phyloP scores from a whole-genome alignment of 441 rosid species.

The Biscutella laevigata region DNA sequence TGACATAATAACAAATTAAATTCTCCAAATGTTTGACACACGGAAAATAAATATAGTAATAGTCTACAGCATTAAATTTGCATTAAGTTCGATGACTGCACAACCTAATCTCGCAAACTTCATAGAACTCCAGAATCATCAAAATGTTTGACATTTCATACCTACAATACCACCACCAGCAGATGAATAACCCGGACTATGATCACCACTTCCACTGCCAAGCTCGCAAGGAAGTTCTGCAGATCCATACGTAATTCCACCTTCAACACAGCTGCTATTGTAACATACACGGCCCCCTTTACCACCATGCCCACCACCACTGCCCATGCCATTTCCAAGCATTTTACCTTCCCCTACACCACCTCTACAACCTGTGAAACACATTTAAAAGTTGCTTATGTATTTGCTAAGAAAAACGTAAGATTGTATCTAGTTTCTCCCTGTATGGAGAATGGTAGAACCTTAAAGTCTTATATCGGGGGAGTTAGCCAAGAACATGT shows the following conservation, averaged over 20 bases:
- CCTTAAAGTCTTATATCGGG: conserved; percentile 11
- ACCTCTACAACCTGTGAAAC: conserved; percentile 85
- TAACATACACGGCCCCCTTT: conserved; percentile 80
- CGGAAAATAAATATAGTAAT: conserved; percentile 5
- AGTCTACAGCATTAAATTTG: conserved; percentile 8
- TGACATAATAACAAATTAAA: neutral
- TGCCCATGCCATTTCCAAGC: conserved; percentile 66
- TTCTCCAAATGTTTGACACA: neutral
- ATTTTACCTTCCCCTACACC: conserved; percentile 82
- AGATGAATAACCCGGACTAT: conserved; percentile 50
- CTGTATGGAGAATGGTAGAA: conserved; percentile 6
- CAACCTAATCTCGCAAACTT: conserved; percentile 10
- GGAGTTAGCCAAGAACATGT: conserved; percentile 17
- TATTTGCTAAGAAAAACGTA: neutral
- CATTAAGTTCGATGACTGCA: conserved; percentile 1
- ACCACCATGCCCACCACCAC: conserved; percentile 99
- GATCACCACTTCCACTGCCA: conserved; percentile 99
- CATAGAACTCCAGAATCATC: conserved; percentile 6
- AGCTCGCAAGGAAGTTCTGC: conserved; percentile 92
- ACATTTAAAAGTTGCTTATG: conserved; percentile 6
- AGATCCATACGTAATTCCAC: conserved; percentile 86
- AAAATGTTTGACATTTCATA: conserved; percentile 28
- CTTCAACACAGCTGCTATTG: conserved; percentile 47
- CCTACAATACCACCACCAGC: conserved; percentile 97
- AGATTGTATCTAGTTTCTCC: conserved; percentile 15